Percentiles rank a stretch among this genome's conserved stretches.
Conservation (phyloP, 257 asterid species). For the Eustoma russellianum region DNA sequence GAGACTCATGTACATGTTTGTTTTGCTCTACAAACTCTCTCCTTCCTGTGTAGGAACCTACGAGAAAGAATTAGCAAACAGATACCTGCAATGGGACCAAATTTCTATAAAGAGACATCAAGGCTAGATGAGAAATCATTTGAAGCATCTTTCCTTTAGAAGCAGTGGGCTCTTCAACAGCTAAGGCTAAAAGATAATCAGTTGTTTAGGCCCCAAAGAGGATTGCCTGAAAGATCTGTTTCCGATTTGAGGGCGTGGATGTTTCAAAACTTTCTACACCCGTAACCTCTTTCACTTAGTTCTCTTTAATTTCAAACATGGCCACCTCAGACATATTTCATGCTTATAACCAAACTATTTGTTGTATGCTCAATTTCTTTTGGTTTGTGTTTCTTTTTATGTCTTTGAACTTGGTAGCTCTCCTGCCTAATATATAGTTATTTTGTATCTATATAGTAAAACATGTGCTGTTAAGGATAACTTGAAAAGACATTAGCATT, state of each 20-base stretch:
- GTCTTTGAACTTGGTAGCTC: no score
- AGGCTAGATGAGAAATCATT: slow-evolving; percentile 33
- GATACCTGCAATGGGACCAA: slow-evolving; percentile 56
- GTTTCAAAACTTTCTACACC: slow-evolving; percentile 96
- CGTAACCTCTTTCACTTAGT: slow-evolving; percentile 36
- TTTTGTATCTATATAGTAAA: no score
- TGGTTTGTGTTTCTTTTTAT: no score
- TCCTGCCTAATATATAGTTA: no score
- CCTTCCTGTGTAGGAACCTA: slow-evolving; percentile 53
- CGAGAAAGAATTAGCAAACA: slow-evolving; percentile 64
- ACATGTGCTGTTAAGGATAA: no score
- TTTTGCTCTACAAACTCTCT: slow-evolving; percentile 62
- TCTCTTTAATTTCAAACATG: neutral
- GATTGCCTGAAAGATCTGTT: slow-evolving; percentile 86
- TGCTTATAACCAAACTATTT: neutral
- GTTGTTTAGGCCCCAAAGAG: slow-evolving; percentile 92
- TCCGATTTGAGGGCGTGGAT: slow-evolving; percentile 91
- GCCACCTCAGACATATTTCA: neutral
- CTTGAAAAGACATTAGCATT: no score
- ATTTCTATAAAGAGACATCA: slow-evolving; percentile 9
- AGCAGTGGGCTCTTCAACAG: slow-evolving; percentile 89
- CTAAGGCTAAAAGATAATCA: slow-evolving; percentile 64
- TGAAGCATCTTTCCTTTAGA: slow-evolving; percentile 48
- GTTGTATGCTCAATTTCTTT: no score
- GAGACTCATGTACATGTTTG: slow-evolving; percentile 67